A percentile compares a stretch with the other conserved stretches of the same genome.
phyloP scores from a whole-genome alignment of 163 green algal genomes.

The Smithsoniella earleae region DNA sequence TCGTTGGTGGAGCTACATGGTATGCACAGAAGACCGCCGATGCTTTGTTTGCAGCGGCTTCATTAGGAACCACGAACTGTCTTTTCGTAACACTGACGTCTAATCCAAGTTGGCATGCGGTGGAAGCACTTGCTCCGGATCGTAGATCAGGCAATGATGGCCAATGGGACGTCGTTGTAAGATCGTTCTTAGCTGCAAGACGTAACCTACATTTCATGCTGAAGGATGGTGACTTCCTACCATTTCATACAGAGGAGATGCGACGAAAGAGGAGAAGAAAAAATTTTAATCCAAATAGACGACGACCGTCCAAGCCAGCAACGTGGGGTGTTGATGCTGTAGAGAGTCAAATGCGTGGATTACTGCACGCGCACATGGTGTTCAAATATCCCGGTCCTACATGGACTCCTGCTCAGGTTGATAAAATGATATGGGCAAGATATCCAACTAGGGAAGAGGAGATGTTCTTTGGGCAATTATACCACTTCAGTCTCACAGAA shows the following conservation, averaged over 20 bases:
- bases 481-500: not conserved
- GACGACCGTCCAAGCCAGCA: no score
- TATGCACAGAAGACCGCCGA: not conserved
- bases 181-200: not conserved
- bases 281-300: conserved; percentile 10
- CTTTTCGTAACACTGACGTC: not conserved
- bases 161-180: not conserved
- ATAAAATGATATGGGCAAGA: not conserved
- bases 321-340: not conserved
- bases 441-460: not conserved
- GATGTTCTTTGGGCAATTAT: not conserved
- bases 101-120: not conserved
- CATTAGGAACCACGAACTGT: no score
- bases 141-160: not conserved
- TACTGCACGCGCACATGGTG: not conserved
- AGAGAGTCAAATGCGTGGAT: not conserved
- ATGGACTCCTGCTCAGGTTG: not conserved
- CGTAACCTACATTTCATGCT: not conserved
- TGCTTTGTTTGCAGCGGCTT: no score
- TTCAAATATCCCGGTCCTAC: not conserved
- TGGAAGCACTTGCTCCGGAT: not conserved
- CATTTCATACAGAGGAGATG: no score
- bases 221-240: not conserved
- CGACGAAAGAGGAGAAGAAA: not conserved
- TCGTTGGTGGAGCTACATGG: not conserved